Percentiles rank a stretch among this genome's conserved stretches.
Conservation (phyloP, 139 green algal species). For the Trebouxia sp. region DNA sequence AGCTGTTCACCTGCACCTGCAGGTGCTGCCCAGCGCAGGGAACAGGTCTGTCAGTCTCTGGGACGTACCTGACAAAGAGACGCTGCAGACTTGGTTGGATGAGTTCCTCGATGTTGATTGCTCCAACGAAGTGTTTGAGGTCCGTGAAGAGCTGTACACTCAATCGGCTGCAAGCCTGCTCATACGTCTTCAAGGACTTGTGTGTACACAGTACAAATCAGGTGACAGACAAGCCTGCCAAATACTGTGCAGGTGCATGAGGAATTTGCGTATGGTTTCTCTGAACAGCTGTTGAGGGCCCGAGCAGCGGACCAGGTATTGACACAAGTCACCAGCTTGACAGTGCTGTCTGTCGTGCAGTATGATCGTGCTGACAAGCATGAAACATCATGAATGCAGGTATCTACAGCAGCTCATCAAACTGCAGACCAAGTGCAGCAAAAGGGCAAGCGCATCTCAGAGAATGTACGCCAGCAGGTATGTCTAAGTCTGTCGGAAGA, state of each 20-base stretch:
- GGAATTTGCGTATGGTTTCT: slow-evolving; percentile 56
- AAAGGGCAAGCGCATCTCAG: slow-evolving; percentile 12
- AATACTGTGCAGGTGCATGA: slow-evolving; percentile 50
- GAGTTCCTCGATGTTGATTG: slow-evolving; percentile 53
- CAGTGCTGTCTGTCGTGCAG: too few relatives aligned
- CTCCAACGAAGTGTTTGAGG: slow-evolving; percentile 40
- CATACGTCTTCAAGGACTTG: too few relatives aligned
- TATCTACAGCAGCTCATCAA: slow-evolving; percentile 1
- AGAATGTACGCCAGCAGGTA: slow-evolving; percentile 11
- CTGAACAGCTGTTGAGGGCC: slow-evolving; percentile 41
- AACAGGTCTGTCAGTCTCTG: slow-evolving; percentile 48
- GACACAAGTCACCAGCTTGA: too few relatives aligned
- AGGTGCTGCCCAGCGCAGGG: slow-evolving; percentile 59
- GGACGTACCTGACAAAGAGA: slow-evolving; percentile 47
- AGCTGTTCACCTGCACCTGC: too few relatives aligned
- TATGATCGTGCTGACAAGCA: too few relatives aligned
- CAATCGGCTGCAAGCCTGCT: not conserved
- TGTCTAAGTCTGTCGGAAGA: too few relatives aligned
- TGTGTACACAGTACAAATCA: not conserved
- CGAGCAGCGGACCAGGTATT: slow-evolving; percentile 47
- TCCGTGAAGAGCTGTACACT: not conserved
- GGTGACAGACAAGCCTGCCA: too few relatives aligned
- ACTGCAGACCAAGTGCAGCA: slow-evolving; percentile 20
- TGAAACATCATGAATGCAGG: not conserved
- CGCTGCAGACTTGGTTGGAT: slow-evolving; percentile 55